Percentiles rank a stretch among this genome's conserved stretches.
Evolutionary conservation across 2,329 filamentous ascomycete genomes (phyloP).

Genomic region (Aspergillus brasiliensis): DNA sequence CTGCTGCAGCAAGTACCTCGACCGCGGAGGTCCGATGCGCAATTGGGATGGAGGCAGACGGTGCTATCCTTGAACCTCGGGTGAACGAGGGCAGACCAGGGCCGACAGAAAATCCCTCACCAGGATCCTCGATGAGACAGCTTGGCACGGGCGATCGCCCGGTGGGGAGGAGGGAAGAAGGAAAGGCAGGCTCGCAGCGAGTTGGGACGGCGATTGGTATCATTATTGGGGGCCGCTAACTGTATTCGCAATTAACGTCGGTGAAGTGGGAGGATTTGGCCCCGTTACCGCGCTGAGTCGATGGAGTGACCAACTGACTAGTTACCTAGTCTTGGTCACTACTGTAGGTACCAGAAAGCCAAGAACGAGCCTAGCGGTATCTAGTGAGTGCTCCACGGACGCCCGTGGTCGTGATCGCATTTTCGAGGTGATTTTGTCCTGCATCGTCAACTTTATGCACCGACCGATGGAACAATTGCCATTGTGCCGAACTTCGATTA

Average conservation of each 20-base stretch:
- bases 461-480: not conserved
- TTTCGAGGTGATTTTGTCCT: not conserved
- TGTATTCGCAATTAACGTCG: conserved; percentile 12
- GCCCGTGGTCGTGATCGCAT: not conserved
- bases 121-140: conserved; percentile 33
- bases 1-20: not conserved
- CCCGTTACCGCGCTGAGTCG: conserved; percentile 8
- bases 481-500: not conserved
- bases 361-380: conserved; percentile 15
- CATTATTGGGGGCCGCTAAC: conserved; percentile 7
- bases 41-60: not conserved
- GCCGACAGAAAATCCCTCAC: conserved; percentile 36
- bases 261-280: conserved; percentile 5
- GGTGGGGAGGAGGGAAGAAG: conserved; percentile 20
- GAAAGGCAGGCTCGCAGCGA: not conserved
- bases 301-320: conserved; percentile 13
- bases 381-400: conserved; percentile 10
- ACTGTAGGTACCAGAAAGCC: conserved; percentile 38
- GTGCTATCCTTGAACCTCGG: not conserved
- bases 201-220: not conserved
- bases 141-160: conserved; percentile 36
- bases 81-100: not conserved
- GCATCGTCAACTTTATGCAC: not conserved
- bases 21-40: not conserved
- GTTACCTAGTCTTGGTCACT: conserved; percentile 22